Evolutionary conservation across 495 filamentous ascomycete genomes (phyloP), one percentile per base, ranked within the genome.

Genomic region (Tuber umbilicatum): DNA sequence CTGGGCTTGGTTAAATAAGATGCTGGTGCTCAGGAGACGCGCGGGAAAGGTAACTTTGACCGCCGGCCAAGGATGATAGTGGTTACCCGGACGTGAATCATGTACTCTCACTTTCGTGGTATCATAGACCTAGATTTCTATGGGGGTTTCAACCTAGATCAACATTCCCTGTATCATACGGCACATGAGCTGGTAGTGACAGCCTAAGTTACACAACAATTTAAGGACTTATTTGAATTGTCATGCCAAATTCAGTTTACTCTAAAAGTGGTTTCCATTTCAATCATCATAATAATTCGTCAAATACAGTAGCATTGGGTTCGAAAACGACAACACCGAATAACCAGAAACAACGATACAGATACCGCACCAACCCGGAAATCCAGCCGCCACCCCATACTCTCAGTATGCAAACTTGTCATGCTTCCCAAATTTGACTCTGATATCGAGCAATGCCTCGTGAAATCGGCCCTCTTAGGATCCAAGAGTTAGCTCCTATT

Each of bases 371-470:
- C 50, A 31, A 35, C 14, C 5, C 2, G 27, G 12, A 27, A 27
- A 27, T 9, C 12, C 7, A 16, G 27, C 7, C 4, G 27, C 35
- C 35, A 23, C 55, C 1, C 27, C 12, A 35, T 31, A 35, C 27
- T 17, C 60, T 72, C 68, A 82, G 72, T 82, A 89, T 76, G 90
- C 90, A 86, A 88, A 99, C 83, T 99, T 99, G 85, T 99, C 95
- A 86, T 99, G 95, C 85, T 97, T 97, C 73, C 89, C 91, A 75
- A 76, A 73, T 84, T 95, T 97, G 17, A 97, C 92, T 83, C 93
- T 94, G 41, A 98, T 86, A 86, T 97, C 90, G 73, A 99, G 84
- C 76, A 97, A 83, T 72, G 88, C 88, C 84, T 99, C 96, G 84
- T 98, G 91, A 82, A 94, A 99, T 83, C 94, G 89, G 1, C 95